Conservation (phyloP, 257 asterid genomes). For the Nicotiana tomentosiformis region DNA sequence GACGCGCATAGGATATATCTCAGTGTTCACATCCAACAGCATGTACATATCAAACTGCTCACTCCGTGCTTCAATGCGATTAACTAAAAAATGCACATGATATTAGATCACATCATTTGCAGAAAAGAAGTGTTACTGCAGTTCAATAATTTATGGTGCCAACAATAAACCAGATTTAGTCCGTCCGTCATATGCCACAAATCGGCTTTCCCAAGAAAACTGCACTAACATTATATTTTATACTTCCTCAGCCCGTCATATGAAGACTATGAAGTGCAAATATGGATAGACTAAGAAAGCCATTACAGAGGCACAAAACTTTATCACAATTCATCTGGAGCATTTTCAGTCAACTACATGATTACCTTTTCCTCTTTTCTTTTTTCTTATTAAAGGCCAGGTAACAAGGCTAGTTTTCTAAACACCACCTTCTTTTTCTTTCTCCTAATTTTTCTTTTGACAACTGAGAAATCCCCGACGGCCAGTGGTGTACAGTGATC, state of each 20-base stretch:
- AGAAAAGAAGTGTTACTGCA: not conserved
- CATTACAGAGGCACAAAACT: not conserved
- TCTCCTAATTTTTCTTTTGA: too few relatives aligned
- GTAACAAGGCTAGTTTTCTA: too few relatives aligned
- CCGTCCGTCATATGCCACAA: not conserved
- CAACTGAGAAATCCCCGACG: too few relatives aligned
- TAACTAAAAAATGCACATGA: slow-evolving; percentile 23
- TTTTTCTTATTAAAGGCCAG: not conserved
- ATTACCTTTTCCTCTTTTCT: not conserved
- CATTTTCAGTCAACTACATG: not conserved
- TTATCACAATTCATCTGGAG: not conserved
- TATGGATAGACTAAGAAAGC: not conserved
- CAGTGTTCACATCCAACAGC: slow-evolving; percentile 74
- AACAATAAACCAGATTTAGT: not conserved
- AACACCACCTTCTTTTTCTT: not conserved
- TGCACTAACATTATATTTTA: not conserved
- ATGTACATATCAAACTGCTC: slow-evolving; percentile 80
- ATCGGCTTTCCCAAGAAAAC: not conserved
- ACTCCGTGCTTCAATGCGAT: slow-evolving; percentile 77
- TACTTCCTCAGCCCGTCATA: not conserved
- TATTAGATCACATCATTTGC: not conserved
- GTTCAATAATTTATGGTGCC: not conserved
- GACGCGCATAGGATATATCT: slow-evolving; percentile 30
- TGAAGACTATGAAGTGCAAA: not conserved
- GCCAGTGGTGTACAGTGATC: too few relatives aligned